Evolutionary conservation across 192 early-diverging fungal species (phyloP).

Genomic region (Blastocladiella britannica): DNA sequence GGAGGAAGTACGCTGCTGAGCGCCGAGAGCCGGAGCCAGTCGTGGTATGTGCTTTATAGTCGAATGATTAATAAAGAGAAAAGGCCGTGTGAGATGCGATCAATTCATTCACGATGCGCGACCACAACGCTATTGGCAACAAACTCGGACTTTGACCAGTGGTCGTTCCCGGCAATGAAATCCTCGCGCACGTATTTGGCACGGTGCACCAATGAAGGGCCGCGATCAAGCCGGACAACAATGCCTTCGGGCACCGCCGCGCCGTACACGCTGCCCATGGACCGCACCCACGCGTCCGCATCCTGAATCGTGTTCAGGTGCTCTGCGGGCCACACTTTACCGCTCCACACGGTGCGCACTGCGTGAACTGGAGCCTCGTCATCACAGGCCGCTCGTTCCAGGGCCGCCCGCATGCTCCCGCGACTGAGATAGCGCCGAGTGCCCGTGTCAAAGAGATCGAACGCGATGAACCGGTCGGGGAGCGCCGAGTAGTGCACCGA

Average conservation of each 20-base stretch:
- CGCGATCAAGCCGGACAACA: constrained; percentile 14
- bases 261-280: constrained; percentile 13
- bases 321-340: constrained; percentile 1
- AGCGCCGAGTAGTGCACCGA: constrained; percentile 13
- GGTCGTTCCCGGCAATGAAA: too few species aligned
- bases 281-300: constrained; percentile 3
- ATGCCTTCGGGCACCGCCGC: too few species aligned
- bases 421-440: constrained; percentile 8
- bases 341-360: constrained; percentile 3
- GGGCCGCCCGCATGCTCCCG: constrained; percentile 3
- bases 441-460: constrained; percentile 16
- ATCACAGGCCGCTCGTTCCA: constrained; percentile 1
- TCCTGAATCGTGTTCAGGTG: constrained; percentile 6
- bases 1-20: too few species aligned
- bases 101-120: too few species aligned
- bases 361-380: constrained; percentile 2
- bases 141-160: too few species aligned
- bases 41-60: too few species aligned
- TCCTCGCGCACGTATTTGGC: constrained; percentile 19
- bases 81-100: too few species aligned
- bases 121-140: too few species aligned
- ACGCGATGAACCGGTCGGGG: constrained; percentile 15
- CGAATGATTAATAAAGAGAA: too few species aligned
- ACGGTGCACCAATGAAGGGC: constrained; percentile 11
- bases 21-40: too few species aligned